Percentiles rank a stretch among this genome's conserved stretches.
phyloP scores from a whole-genome alignment of 345 rosid genomes.

The Lepidium didymum region DNA sequence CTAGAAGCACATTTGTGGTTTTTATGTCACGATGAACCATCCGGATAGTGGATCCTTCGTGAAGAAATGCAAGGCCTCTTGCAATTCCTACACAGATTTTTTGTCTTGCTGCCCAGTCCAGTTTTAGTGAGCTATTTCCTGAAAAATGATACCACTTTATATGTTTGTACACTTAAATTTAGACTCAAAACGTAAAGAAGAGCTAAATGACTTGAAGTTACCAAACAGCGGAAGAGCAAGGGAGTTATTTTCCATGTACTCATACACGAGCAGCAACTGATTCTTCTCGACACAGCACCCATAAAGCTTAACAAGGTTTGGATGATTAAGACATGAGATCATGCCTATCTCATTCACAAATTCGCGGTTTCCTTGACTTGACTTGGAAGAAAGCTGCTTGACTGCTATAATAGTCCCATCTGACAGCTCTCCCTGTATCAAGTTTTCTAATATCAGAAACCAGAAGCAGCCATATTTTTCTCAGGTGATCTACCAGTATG shows the following conservation, averaged over 20 bases:
- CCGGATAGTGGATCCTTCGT: conserved; percentile 44
- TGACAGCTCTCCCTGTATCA: conserved; percentile 18
- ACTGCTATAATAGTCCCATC: conserved; percentile 32
- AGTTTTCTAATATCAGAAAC: background rate
- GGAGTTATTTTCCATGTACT: conserved; percentile 40
- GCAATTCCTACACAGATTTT: conserved; percentile 54
- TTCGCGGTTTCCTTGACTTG: conserved; percentile 37
- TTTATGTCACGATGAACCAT: conserved; percentile 67
- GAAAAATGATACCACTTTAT: background rate
- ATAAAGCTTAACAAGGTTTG: conserved; percentile 35
- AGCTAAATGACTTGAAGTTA: background rate
- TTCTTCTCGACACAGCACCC: conserved; percentile 36
- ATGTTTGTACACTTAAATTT: background rate
- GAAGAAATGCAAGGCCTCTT: conserved; percentile 52
- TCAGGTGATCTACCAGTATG: background rate
- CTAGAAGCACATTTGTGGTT: conserved; percentile 48
- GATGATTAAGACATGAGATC: conserved; percentile 38
- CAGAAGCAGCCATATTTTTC: background rate
- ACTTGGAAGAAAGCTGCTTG: conserved; percentile 35
- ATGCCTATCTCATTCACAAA: conserved; percentile 39
- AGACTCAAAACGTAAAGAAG: background rate
- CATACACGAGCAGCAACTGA: conserved; percentile 33
- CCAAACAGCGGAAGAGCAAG: conserved; percentile 31
- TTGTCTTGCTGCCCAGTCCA: conserved; percentile 45
- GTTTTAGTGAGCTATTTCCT: conserved; percentile 7